phyloP scores from a whole-genome alignment of 441 rosid species.

The Isatis lusitanica region DNA sequence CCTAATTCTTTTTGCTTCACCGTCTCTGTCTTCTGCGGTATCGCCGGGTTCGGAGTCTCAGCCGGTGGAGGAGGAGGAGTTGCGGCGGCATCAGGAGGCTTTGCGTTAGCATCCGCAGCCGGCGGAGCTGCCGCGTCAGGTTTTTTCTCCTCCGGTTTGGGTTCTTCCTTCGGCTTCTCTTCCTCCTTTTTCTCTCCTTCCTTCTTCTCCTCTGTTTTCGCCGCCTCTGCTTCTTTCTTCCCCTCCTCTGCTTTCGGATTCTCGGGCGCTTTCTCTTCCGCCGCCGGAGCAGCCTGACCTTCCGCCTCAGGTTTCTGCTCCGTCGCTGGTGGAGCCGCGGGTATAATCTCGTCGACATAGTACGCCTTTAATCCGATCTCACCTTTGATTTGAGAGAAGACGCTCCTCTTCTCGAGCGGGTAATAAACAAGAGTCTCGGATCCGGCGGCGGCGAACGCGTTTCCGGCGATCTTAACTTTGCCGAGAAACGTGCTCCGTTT shows the following conservation, averaged over 20 bases:
- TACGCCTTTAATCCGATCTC: conserved; percentile 69
- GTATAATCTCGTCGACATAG: conserved; percentile 63
- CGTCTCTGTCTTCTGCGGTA: conserved; percentile 51
- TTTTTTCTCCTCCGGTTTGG: conserved; percentile 40
- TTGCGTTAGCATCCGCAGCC: conserved; percentile 21
- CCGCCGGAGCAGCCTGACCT: conserved; percentile 21
- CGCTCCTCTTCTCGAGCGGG: conserved; percentile 82
- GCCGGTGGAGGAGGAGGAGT: conserved; percentile 33
- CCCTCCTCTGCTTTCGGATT: conserved; percentile 40
- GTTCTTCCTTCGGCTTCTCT: conserved; percentile 37
- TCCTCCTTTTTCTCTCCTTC: conserved; percentile 39
- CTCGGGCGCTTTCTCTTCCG: conserved; percentile 42
- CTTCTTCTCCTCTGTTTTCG: conserved; percentile 45
- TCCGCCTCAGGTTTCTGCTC: conserved; percentile 37
- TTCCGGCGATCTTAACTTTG: conserved; percentile 67
- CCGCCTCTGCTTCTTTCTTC: conserved; percentile 41
- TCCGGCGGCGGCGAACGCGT: conserved; percentile 50
- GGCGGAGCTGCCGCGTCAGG: conserved; percentile 33
- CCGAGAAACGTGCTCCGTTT: conserved; percentile 72
- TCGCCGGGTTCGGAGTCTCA: conserved; percentile 47
- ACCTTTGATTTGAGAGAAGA: conserved; percentile 78
- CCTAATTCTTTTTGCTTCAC: conserved; percentile 35
- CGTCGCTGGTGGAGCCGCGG: conserved; percentile 34
- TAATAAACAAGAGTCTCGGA: conserved; percentile 65
- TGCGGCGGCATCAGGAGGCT: conserved; percentile 21